Base-by-base conservation (phyloP, 2,329 filamentous ascomycete genomes). In the Dactylellina haptotyla region DNA sequence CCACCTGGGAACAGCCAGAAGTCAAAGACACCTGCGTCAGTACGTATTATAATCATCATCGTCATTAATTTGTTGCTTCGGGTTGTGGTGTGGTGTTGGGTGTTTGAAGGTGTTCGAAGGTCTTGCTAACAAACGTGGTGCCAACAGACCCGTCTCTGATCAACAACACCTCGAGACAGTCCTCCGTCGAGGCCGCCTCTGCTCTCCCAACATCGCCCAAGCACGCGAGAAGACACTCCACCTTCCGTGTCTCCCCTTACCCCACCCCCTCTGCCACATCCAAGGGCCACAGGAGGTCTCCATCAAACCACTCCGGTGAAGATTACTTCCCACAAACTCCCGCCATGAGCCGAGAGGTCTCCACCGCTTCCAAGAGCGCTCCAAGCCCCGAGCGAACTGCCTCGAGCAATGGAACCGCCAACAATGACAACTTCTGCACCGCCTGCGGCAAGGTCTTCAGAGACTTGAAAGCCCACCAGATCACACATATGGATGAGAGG, bases 401-500 rank as follows among this genome's bases (percentile, higher is more conserved):
- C 26, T 75, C 70, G 4, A 67, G 64, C 46, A 66, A 51, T 48
- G 64, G 67, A n/a, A 75, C 67, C 43, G 43, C 74, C 28, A 75
- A 76, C 63, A 78, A 77, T 57, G 77, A 78, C 46, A 77, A 77
- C 46, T 76, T 77, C 56, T 78, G 77, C 66, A 67, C 67, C 12
- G 77, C 77, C 25, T 78, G 77, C 57, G 76, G 73, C 12, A 78
- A 77, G 71, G 76, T 75, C 37, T 78, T 78, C 59, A 63, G 77
- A 48, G 77, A 78, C 59, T 71, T 78, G 26, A 73, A 94, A 82
- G 93, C 93, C 6, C 93, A 97, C 81, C 94, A 96, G 90, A 87
- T 97, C 80, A 97, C 93, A 0, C 93, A 97, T 81, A 91, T 95
- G 81, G 90, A 88, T 69, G 92, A 97, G 83, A 86, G 93, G 23